Base-by-base conservation (phyloP, 1,284 basidiomycete genomes). In the Boletus nobilissimus region DNA sequence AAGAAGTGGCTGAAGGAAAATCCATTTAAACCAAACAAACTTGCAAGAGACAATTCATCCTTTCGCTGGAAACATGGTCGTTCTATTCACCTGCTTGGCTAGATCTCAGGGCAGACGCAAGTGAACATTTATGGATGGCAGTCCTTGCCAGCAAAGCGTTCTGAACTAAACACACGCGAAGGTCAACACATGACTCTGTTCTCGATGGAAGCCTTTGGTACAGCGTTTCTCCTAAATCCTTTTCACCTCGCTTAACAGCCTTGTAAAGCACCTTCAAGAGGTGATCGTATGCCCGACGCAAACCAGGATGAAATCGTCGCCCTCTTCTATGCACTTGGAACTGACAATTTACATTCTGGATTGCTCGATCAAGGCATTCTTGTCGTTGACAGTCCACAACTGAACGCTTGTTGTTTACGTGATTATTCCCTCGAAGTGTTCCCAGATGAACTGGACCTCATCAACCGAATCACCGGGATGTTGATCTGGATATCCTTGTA, bases 401-500 rank as follows among this genome's bases (percentile, higher is more conserved):
- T 91, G 29, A 85, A 88, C 78, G 81, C 84, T 26, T 83, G 83
- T 51, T 83, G 89, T 68, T 82, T 92, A 29, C 89, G 89, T 6
- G 88, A 88, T 65, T 86, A 91, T 72, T 78, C 85, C 2, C 83
- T 94, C 32, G 91, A 94, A 72, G 84, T 90, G 19, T 93, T 96
- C 26, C 86, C 92, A 0, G 90, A 86, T 68, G 97, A 99, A 87
- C 87, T 97, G 22, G 97, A 97, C 43, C 87, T 99, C 29, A 88
- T 99, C 76, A 97, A 98, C 81, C 88, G 88, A 66, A 83, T 97
- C 16, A 89, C 97, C 43, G 97, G 38, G 91, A 93, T 1, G 88
- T 96, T 82, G 97, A 99, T 86, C 98, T 98, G 0, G 98, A 99
- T 84, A 94, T 99, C 64, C 84, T 99, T 5, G 91, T 93, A 0